phyloP scores from a whole-genome alignment of 306 rosid genomes.

The Trifolium pratense region DNA sequence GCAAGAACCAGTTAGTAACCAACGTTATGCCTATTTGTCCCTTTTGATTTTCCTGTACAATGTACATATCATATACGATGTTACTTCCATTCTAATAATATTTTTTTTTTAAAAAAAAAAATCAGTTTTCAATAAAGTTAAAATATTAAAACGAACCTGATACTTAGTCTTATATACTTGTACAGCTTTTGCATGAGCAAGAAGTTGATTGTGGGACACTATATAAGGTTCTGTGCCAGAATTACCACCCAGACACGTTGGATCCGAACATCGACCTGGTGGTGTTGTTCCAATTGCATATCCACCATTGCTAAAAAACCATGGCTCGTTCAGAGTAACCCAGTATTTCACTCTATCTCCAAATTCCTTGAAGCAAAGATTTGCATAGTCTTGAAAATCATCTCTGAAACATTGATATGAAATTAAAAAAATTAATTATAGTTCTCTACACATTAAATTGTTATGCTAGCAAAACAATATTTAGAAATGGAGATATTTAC shows the following conservation, averaged over 20 bases:
- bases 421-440: not conserved
- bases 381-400: constrained; percentile 54
- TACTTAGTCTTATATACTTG: constrained; percentile 47
- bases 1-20: not conserved
- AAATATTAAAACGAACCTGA: constrained; percentile 32
- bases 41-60: not conserved
- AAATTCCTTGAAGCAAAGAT: constrained; percentile 58
- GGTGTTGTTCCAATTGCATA: not conserved
- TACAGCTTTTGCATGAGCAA: constrained; percentile 57
- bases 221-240: constrained; percentile 57
- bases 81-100: too few species aligned
- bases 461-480: not conserved
- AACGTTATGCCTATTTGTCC: constrained; percentile 2
- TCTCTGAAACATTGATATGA: constrained; percentile 30
- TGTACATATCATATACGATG: not conserved
- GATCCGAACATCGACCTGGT: not conserved
- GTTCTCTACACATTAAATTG: not conserved
- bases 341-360: constrained; percentile 66
- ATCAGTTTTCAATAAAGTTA: too few species aligned
- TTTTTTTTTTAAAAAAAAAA: too few species aligned
- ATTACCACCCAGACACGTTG: constrained; percentile 3
- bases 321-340: constrained; percentile 66
- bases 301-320: not conserved
- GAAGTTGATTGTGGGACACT: constrained; percentile 48
- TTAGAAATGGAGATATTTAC: too few species aligned